Evolutionary conservation across 2,329 filamentous ascomycete species (phyloP).

Genomic region (Fusarium miscanthi): DNA sequence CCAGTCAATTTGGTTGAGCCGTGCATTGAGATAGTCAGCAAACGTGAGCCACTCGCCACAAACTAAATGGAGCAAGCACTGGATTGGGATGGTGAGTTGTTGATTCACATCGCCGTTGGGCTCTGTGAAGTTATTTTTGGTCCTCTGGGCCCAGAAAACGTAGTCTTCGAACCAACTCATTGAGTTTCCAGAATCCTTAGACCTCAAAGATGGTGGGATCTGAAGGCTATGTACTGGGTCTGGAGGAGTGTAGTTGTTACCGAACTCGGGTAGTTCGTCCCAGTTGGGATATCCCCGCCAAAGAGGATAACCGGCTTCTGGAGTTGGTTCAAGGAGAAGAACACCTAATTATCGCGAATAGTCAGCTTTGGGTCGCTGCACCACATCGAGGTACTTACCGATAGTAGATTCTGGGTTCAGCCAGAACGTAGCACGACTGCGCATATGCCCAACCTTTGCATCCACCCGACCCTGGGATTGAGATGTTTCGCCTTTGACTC

Average conservation of each 20-base stretch:
- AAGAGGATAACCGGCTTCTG: background rate
- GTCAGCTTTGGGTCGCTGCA: accelerated
- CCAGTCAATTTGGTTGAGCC: slow-evolving; percentile 1
- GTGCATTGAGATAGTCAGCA: background rate
- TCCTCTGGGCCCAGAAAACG: background rate
- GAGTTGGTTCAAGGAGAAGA: background rate
- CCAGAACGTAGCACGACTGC: slow-evolving; percentile 1
- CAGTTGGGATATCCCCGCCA: background rate
- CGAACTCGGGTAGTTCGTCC: background rate
- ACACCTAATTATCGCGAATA: background rate
- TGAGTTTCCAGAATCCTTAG: background rate
- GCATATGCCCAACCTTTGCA: background rate
- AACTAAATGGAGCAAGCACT: background rate
- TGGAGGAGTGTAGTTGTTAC: accelerated
- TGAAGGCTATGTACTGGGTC: background rate
- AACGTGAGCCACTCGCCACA: background rate
- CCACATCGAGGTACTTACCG: background rate
- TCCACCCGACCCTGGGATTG: background rate
- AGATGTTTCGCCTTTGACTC: too few species aligned
- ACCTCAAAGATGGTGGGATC: background rate
- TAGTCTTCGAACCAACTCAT: background rate
- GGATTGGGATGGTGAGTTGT: background rate
- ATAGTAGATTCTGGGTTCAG: background rate
- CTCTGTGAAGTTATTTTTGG: accelerated
- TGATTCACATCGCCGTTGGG: accelerated